Conservation (phyloP, 805 yeast genomes). For the Diddensiella caesifluorescens region DNA sequence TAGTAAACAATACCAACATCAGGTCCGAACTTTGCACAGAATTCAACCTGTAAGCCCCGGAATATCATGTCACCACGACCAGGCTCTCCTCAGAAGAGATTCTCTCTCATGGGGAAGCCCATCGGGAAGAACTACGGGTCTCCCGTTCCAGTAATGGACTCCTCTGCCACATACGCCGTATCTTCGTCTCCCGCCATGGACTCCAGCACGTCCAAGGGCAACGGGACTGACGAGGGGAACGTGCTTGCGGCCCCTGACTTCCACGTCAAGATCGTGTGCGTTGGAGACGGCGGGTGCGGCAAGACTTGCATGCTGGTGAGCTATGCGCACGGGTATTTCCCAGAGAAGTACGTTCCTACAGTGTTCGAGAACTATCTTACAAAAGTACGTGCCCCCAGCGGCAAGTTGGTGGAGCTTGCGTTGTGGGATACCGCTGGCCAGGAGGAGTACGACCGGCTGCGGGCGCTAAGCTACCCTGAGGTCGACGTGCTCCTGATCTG, state of each 20-base stretch:
- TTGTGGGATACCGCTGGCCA: conserved; percentile 92
- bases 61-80: conserved; percentile 4
- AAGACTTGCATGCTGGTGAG: conserved; percentile 68
- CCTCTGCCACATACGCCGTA: conserved; percentile 11
- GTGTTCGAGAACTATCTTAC: conserved; percentile 76
- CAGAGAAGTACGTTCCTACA: conserved; percentile 72
- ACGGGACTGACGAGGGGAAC: neutral
- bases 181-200: conserved; percentile 9
- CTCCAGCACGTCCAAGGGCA: neutral
- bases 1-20: no score
- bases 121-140: conserved; percentile 16
- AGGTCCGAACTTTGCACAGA: no score
- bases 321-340: conserved; percentile 65
- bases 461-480: conserved; percentile 77
- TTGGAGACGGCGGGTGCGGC: conserved; percentile 92
- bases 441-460: conserved; percentile 74
- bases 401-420: conserved; percentile 58
- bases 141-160: conserved; percentile 27
- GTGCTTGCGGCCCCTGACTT: conserved; percentile 29
- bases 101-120: conserved; percentile 9
- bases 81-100: conserved; percentile 7
- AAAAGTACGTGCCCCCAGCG: conserved; percentile 44
- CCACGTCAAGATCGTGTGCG: conserved; percentile 62
- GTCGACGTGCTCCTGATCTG: conserved; percentile 72
- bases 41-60: no score